These are phyloP conservation scores for Russula sp. DNA, from an alignment of 768 basidiomycete genomes.

Conservation along the genomic window DNA sequence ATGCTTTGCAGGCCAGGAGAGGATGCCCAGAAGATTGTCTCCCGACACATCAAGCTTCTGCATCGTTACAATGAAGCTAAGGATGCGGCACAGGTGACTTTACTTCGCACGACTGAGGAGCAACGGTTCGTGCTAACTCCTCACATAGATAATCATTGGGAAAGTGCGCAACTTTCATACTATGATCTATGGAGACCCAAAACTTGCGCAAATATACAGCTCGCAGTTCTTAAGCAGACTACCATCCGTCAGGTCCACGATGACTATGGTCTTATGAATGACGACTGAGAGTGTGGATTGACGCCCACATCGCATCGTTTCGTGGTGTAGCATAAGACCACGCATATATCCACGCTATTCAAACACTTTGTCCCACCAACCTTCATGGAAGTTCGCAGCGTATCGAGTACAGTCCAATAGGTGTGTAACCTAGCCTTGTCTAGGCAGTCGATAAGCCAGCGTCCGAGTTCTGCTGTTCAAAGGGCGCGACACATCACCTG, in stretches of 20 bases:
- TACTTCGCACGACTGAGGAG: not conserved
- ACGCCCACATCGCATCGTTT: not conserved
- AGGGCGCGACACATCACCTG: slow-evolving; percentile 36
- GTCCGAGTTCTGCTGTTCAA: too few species aligned
- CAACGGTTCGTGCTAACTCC: not conserved
- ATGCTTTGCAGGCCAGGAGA: slow-evolving; percentile 30
- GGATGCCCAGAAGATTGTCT: slow-evolving; percentile 51
- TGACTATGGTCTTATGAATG: slow-evolving; percentile 56
- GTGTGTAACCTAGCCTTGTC: too few species aligned
- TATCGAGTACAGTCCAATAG: too few species aligned
- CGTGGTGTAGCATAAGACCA: not conserved
- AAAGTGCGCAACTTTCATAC: slow-evolving; percentile 39
- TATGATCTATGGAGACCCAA: not conserved
- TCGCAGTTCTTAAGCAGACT: slow-evolving; percentile 62
- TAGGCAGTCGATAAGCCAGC: too few species aligned
- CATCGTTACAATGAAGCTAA: slow-evolving; percentile 76
- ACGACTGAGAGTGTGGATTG: slow-evolving; percentile 37
- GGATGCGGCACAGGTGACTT: slow-evolving; percentile 63
- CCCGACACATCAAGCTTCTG: slow-evolving; percentile 58
- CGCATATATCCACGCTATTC: not conserved
- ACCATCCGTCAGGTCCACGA: slow-evolving; percentile 71
- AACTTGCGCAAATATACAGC: slow-evolving; percentile 36
- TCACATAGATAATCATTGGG: slow-evolving; percentile 69
- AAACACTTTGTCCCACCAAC: not conserved
- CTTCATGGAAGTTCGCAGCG: too few species aligned